These are phyloP conservation scores for Ceriops decandra DNA, from an alignment of 345 rosid genomes.

Conservation along the genomic window DNA sequence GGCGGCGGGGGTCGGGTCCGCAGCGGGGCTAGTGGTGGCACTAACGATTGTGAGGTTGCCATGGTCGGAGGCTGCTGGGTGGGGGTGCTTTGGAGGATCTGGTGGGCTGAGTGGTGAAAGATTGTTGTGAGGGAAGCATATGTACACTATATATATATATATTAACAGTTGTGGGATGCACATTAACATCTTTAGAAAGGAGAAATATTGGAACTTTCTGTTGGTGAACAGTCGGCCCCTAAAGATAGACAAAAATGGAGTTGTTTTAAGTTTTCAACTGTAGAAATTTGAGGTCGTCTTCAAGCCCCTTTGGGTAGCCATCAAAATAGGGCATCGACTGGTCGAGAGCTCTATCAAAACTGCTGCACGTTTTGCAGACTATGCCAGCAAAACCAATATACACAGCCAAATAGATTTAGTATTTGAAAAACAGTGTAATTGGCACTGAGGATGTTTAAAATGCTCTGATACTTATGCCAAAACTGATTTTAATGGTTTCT, in stretches of 20 bases:
- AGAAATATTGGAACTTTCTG: not conserved
- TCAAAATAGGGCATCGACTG: not conserved
- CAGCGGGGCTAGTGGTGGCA: not conserved
- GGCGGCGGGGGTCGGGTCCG: conserved; percentile 12
- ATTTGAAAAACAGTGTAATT: no score
- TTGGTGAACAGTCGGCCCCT: not conserved
- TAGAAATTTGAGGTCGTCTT: no score
- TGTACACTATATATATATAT: not conserved
- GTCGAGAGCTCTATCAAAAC: no score
- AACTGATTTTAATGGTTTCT: no score
- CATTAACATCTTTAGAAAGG: not conserved
- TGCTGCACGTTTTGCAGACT: no score
- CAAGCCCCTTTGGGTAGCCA: not conserved
- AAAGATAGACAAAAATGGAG: not conserved
- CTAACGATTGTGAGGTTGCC: not conserved
- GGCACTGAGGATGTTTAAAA: no score
- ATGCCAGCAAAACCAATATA: no score
- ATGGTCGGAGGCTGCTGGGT: not conserved
- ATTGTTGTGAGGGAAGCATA: not conserved
- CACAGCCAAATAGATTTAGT: no score
- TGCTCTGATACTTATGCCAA: no score
- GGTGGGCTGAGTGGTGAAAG: not conserved
- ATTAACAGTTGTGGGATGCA: conserved; percentile 14
- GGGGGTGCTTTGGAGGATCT: not conserved
- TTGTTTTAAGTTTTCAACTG: not conserved